Evolutionary conservation across 2,329 filamentous ascomycete species (phyloP).

Genomic region (Paracorniculantispora psalliotae): DNA sequence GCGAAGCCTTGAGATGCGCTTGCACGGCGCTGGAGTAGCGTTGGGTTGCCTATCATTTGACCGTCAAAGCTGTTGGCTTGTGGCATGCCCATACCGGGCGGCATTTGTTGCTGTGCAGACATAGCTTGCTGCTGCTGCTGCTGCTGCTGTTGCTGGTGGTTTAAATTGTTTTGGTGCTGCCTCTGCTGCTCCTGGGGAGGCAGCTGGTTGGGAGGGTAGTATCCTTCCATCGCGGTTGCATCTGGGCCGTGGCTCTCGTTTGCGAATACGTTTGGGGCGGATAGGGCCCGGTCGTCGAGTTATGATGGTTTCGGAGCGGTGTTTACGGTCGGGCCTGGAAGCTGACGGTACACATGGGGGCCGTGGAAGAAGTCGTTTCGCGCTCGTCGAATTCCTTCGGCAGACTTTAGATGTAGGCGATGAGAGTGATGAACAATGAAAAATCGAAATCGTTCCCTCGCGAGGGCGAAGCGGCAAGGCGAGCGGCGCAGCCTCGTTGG

Average conservation of each 20-base stretch:
- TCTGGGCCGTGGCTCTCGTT: constrained; percentile 2
- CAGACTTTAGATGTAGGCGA: not conserved
- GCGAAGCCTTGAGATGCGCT: constrained; percentile 4
- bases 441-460: not conserved
- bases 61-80: not conserved
- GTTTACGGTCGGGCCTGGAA: not conserved
- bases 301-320: not conserved
- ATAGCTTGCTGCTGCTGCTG: not conserved
- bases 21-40: constrained; percentile 6
- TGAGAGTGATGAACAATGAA: not conserved
- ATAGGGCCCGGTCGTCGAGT: not conserved
- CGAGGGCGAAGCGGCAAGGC: not conserved
- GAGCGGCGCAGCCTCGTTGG: not conserved
- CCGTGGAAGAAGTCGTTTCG: too few species aligned
- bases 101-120: constrained; percentile 9
- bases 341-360: not conserved
- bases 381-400: not conserved
- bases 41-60: constrained; percentile 6
- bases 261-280: not conserved
- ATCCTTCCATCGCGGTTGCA: constrained; percentile 14
- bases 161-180: not conserved
- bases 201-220: constrained; percentile 4
- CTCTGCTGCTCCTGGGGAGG: constrained; percentile 9
- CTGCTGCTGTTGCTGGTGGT: not conserved
- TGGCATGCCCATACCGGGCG: not conserved